A percentile compares a stretch with the other conserved stretches of the same genome.
These are phyloP conservation scores for Tulasnella sp. DNA, from an alignment of 768 basidiomycete species.

Conservation along the genomic window DNA sequence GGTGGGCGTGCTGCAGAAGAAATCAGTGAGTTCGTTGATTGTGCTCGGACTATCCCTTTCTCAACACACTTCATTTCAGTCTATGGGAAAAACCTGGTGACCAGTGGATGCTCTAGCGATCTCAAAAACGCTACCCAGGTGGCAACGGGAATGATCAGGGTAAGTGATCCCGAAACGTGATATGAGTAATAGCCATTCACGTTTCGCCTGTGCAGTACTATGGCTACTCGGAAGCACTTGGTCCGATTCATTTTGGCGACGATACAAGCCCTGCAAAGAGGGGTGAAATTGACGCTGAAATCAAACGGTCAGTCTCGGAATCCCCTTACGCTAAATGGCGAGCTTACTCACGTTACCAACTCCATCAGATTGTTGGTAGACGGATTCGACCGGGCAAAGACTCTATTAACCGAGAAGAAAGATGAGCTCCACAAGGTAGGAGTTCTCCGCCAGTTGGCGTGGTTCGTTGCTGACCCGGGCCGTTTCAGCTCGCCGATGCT, in stretches of 20 bases:
- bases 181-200: neutral
- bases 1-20: conserved; percentile 96
- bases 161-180: conserved; percentile 46
- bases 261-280: conserved; percentile 72
- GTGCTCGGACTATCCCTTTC: conserved; percentile 25
- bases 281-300: conserved; percentile 87
- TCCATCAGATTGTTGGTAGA: conserved; percentile 62
- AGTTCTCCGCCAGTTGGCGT: conserved; percentile 26
- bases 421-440: conserved; percentile 75
- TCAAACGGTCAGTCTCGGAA: conserved; percentile 62
- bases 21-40: conserved; percentile 58
- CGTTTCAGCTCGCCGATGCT: conserved; percentile 76
- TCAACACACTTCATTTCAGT: conserved; percentile 51
- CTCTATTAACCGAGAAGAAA: conserved; percentile 65
- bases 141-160: conserved; percentile 88
- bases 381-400: conserved; percentile 67
- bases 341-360: conserved; percentile 36
- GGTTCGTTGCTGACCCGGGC: conserved; percentile 5
- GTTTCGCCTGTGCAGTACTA: conserved; percentile 54
- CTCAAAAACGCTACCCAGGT: conserved; percentile 76
- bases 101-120: conserved; percentile 91
- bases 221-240: conserved; percentile 77
- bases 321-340: neutral
- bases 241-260: conserved; percentile 81
- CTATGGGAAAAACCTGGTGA: conserved; percentile 84